Percentiles rank a stretch among this genome's conserved stretches.
Evolutionary conservation across 2,329 filamentous ascomycete species (phyloP).

Genomic region (Lecanicillium sp.): DNA sequence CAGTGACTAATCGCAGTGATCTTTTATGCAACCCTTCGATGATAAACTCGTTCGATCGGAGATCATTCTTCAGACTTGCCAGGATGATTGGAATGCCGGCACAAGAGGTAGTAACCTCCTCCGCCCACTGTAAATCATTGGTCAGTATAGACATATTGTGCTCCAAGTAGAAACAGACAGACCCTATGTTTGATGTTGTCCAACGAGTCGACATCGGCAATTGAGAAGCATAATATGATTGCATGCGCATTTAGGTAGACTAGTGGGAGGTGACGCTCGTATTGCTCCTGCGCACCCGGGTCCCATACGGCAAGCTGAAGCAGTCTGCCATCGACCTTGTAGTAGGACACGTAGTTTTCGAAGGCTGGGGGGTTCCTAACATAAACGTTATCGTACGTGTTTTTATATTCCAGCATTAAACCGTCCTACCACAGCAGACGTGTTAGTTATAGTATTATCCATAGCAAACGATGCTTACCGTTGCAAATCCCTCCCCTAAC

Average conservation of each 20-base stretch:
- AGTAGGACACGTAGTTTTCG: not conserved
- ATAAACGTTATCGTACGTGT: not conserved
- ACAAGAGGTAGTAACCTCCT: not conserved
- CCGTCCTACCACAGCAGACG: too few species aligned
- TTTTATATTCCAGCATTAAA: not conserved
- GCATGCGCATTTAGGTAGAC: not conserved
- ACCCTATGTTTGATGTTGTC: not conserved
- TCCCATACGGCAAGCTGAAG: not conserved
- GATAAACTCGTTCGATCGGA: too few species aligned
- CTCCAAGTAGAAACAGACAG: not conserved
- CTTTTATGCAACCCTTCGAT: too few species aligned
- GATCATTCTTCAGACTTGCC: conserved; percentile 2
- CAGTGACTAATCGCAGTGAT: not conserved
- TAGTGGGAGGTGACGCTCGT: not conserved
- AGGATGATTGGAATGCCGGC: conserved; percentile 1
- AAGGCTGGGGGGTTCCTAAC: not conserved
- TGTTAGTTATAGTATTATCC: conserved; percentile 1
- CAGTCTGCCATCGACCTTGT: not conserved
- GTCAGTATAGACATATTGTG: not conserved
- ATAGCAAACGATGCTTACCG: not conserved
- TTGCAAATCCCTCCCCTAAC: conserved; percentile 1
- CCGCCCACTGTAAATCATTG: not conserved
- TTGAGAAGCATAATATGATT: not conserved
- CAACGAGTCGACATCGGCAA: not conserved
- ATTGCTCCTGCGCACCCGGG: not conserved